These are phyloP conservation scores for Lachnellula arida DNA, from an alignment of 2,329 filamentous ascomycete genomes.

Conservation along the genomic window DNA sequence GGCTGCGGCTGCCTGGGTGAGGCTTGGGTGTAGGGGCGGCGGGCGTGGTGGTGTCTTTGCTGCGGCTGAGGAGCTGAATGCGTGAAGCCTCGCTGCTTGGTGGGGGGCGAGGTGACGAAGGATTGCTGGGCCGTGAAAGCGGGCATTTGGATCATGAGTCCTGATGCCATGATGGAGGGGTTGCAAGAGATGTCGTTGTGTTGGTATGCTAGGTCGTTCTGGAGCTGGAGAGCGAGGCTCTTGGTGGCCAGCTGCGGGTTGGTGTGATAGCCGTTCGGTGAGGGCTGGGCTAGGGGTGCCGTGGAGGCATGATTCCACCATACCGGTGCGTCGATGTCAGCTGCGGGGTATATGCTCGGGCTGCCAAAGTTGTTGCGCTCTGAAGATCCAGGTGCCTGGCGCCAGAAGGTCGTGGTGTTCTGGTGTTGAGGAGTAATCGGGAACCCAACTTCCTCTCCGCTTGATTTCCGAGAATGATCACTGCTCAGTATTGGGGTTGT, in stretches of 20 bases:
- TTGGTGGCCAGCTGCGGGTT: constrained; percentile 27
- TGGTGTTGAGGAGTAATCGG: constrained; percentile 25
- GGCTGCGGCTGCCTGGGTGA: constrained; percentile 11
- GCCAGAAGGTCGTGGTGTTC: constrained; percentile 21
- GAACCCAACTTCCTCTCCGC: constrained; percentile 16
- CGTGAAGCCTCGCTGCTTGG: constrained; percentile 16
- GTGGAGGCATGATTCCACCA: constrained; percentile 30
- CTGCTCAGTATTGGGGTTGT: constrained; percentile 22
- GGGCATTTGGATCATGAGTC: constrained; percentile 31
- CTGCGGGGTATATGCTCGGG: constrained; percentile 6
- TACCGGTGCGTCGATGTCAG: constrained; percentile 20
- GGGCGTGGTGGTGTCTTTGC: constrained; percentile 15
- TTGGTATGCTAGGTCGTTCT: constrained; percentile 25
- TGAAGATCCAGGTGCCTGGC: constrained; percentile 17
- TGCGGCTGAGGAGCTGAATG: constrained; percentile 9
- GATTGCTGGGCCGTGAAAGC: constrained; percentile 16
- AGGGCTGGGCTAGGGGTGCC: constrained; percentile 25
- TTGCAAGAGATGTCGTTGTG: constrained; percentile 17
- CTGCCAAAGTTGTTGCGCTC: constrained; percentile 11
- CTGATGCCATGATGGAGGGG: constrained; percentile 15
- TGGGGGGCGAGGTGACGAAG: constrained; percentile 16
- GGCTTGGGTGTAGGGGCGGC: neutral
- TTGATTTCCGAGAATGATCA: constrained; percentile 19
- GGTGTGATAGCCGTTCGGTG: constrained; percentile 21
- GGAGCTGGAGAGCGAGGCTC: constrained; percentile 27